Base-by-base conservation (phyloP, 2,329 filamentous ascomycete species). In the Stagonosporopsis rhizophila region DNA sequence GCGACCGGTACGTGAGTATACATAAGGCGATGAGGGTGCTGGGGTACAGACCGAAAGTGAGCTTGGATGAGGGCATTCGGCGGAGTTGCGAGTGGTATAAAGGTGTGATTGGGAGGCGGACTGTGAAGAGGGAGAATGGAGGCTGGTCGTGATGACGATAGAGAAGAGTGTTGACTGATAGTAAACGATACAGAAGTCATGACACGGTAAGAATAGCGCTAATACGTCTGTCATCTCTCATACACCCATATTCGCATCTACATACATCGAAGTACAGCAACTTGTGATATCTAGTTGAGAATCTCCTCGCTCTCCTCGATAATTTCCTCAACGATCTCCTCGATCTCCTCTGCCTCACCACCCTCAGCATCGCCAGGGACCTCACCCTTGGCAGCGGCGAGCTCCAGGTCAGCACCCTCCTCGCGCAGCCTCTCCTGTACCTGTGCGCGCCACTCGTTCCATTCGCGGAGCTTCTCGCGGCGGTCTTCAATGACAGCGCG, bases 401-500 rank as follows among this genome's bases (percentile, higher is more conserved):
- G 79, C 67, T 85, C 83, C 59, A 87, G 78, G 30, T 70, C 71
- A 19, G 88, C 79, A 60, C 82, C 83, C 66, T 88, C 87, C 49
- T 73, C 73, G 30, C 71, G 61, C 28, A 94, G 76, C 70, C 96
- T 87, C 68, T 85, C 83, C 64, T 84, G 84, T 78, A 90, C 87
- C 65, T 84, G 81, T 70, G 87, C 86, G 74, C 92, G 85, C 92
- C 93, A 99, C 54, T 86, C 86, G 69, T 88, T 77, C 95, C 95
- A 99, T 79, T 98, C 94, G 65, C 89, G 86, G 68, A 99, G 87
- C 72, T 92, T 81, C 69, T 87, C 83, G 74, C 94, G 88, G 67
- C 95, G 87, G 66, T 87, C 88, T 79, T 98, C 94, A 60, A 99
- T 90, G 46, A 99, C 92, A 32, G 93, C 94, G 71, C 93, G 87